phyloP scores from a whole-genome alignment of 2,329 filamentous ascomycete species.

The Xylaria sp. region DNA sequence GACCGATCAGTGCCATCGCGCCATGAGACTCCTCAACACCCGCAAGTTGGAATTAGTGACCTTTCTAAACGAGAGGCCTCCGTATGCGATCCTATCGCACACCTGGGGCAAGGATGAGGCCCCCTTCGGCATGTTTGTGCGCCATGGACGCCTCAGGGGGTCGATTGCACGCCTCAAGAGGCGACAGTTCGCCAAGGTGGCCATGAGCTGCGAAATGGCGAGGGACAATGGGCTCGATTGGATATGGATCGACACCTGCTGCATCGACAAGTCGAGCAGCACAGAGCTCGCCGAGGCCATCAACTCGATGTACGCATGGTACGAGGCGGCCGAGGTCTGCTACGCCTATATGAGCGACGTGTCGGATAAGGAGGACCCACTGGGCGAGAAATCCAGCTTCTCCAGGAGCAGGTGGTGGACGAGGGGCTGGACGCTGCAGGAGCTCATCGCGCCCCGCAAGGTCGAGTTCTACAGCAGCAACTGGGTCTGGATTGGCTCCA shows the following conservation, averaged over 20 bases:
- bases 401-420: constrained; percentile 9
- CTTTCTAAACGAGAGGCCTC: neutral
- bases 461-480: constrained; percentile 4
- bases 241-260: constrained; percentile 18
- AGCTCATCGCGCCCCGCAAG: constrained; percentile 20
- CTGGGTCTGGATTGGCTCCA: constrained; percentile 11
- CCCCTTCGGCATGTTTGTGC: neutral
- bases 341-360: constrained; percentile 15
- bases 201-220: neutral
- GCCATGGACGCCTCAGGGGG: neutral
- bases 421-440: constrained; percentile 23
- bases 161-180: neutral
- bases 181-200: neutral
- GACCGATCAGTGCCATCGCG: neutral
- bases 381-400: neutral
- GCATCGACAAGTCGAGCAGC: constrained; percentile 16
- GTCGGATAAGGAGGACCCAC: neutral
- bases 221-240: neutral
- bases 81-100: neutral
- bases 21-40: neutral
- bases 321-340: constrained; percentile 5
- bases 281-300: constrained; percentile 13
- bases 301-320: constrained; percentile 17
- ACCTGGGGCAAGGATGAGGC: neutral
- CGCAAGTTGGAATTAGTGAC: neutral